A percentile compares a stretch with the other conserved stretches of the same genome.
Conservation (phyloP, 2,329 filamentous ascomycete genomes). For the Ophiostoma triangulosporum region DNA sequence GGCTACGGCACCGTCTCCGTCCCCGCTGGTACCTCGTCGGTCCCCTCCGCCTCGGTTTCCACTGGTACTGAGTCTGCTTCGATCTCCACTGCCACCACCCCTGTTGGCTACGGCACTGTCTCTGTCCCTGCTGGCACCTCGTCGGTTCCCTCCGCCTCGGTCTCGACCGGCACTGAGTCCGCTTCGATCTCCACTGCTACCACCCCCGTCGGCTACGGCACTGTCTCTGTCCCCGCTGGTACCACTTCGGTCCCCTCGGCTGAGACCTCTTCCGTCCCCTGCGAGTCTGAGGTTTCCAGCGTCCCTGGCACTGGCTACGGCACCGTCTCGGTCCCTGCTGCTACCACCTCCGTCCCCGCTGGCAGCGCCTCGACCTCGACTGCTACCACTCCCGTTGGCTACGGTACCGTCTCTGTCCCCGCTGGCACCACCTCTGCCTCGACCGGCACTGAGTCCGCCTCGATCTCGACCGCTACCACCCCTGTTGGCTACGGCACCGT, state of each 20-base stretch:
- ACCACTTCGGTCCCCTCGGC: no score
- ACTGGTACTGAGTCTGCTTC: background rate
- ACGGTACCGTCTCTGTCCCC: background rate
- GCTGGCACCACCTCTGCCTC: background rate
- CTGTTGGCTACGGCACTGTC: background rate
- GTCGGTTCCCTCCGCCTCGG: background rate
- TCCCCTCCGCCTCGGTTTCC: background rate
- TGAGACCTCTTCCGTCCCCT: background rate
- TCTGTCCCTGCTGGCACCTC: background rate
- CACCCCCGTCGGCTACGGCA: no score
- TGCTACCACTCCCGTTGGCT: background rate
- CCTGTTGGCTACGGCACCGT: background rate
- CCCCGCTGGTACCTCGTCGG: no score
- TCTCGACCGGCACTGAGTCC: background rate
- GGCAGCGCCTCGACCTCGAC: background rate
- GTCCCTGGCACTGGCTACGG: no score
- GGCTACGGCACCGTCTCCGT: background rate
- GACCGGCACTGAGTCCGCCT: background rate
- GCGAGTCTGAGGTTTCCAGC: no score
- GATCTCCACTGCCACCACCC: background rate
- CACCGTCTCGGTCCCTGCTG: background rate
- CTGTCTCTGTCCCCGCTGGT: background rate
- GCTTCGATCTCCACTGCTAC: background rate
- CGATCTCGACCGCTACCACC: background rate
- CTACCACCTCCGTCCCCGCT: background rate